Evolutionary conservation across 1,284 basidiomycete species (phyloP).

Genomic region (Ustilago sp.): DNA sequence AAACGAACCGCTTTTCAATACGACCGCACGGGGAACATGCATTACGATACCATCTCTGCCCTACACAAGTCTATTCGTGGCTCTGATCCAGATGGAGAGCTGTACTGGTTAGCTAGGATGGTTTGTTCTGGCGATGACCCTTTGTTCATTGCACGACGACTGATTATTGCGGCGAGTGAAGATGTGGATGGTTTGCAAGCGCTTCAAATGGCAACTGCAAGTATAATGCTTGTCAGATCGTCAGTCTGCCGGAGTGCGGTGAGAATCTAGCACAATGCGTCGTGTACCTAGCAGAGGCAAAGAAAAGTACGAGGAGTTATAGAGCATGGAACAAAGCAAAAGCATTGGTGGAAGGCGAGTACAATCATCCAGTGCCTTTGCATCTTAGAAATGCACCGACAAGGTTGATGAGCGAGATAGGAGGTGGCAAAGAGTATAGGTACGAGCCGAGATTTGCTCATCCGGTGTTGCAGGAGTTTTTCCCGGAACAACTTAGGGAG

Average conservation of each 20-base stretch:
- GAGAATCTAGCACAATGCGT: slow-evolving; percentile 79
- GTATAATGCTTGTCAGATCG: slow-evolving; percentile 71
- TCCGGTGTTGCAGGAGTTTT: slow-evolving; percentile 72
- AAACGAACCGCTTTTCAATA: slow-evolving; percentile 61
- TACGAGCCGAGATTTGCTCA: slow-evolving; percentile 84
- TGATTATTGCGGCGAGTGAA: slow-evolving; percentile 86
- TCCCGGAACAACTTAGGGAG: slow-evolving; percentile 70
- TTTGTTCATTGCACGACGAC: slow-evolving; percentile 81
- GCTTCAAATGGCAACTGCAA: slow-evolving; percentile 61
- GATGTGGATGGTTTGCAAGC: slow-evolving; percentile 84
- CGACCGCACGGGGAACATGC: slow-evolving; percentile 68
- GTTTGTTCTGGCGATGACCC: slow-evolving; percentile 82
- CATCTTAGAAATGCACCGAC: slow-evolving; percentile 90
- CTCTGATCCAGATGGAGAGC: slow-evolving; percentile 80
- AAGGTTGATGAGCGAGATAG: slow-evolving; percentile 81
- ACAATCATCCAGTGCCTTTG: slow-evolving; percentile 77
- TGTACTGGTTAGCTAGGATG: slow-evolving; percentile 79
- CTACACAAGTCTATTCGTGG: slow-evolving; percentile 87
- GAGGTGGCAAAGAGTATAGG: slow-evolving; percentile 73
- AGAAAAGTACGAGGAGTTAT: slow-evolving; percentile 79
- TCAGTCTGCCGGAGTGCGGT: slow-evolving; percentile 79
- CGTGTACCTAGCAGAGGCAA: slow-evolving; percentile 83
- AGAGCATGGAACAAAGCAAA: slow-evolving; percentile 64
- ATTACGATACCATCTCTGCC: slow-evolving; percentile 88
- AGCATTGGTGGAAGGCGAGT: slow-evolving; percentile 47